phyloP scores from a whole-genome alignment of 306 rosid genomes.

The Acacia acuminata region DNA sequence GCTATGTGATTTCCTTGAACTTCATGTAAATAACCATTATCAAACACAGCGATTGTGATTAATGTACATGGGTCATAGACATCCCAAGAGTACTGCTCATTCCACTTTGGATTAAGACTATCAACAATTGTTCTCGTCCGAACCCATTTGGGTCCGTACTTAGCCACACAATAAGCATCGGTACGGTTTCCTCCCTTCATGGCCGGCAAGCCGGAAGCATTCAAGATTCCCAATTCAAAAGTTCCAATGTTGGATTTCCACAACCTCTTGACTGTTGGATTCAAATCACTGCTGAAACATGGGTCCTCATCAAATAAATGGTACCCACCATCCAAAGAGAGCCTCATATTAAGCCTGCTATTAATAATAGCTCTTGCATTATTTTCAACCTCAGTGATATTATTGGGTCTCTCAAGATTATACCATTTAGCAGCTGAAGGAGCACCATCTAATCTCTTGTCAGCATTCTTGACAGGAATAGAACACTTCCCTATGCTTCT shows the following conservation, averaged over 20 bases:
- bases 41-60: conserved; percentile 35
- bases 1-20: conserved; percentile 10
- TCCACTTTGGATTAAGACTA: conserved; percentile 43
- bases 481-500: conserved; percentile 34
- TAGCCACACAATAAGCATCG: conserved; percentile 51
- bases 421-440: conserved; percentile 25
- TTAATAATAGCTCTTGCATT: conserved; percentile 10
- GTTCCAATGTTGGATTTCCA: conserved; percentile 46
- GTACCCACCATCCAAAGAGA: conserved; percentile 52
- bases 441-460: conserved; percentile 18
- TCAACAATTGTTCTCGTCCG: conserved; percentile 36
- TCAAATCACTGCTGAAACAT: conserved; percentile 34
- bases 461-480: conserved; percentile 29
- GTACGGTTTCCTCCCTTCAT: conserved; percentile 38
- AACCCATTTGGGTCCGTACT: conserved; percentile 46
- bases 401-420: conserved; percentile 26
- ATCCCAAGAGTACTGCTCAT: conserved; percentile 41
- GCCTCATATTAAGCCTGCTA: conserved; percentile 36
- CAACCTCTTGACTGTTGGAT: conserved; percentile 23
- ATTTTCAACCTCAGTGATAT: neutral
- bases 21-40: conserved; percentile 31
- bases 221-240: conserved; percentile 49
- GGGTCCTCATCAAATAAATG: conserved; percentile 52
- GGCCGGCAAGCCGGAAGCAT: conserved; percentile 41
- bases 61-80: conserved; percentile 41